These are phyloP conservation scores for Lentinula boryana DNA, from an alignment of 768 basidiomycete species.

Conservation along the genomic window DNA sequence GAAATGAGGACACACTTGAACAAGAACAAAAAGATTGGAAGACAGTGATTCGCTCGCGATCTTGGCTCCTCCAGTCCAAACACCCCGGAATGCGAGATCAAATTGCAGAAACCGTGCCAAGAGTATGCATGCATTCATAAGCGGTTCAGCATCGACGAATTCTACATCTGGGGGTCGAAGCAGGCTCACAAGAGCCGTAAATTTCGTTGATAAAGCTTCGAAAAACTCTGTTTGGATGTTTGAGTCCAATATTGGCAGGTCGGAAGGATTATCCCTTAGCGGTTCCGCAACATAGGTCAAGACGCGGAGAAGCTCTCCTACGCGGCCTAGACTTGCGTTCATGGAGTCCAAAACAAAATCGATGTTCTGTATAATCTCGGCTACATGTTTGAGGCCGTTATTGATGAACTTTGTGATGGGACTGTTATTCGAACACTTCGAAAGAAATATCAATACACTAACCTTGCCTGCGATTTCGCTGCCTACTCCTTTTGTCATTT, in stretches of 20 bases:
- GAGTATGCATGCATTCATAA: conserved; percentile 44
- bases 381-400: conserved; percentile 63
- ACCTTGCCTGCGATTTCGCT: conserved; percentile 66
- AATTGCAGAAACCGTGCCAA: conserved; percentile 69
- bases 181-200: conserved; percentile 33
- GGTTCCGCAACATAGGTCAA: conserved; percentile 66
- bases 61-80: conserved; percentile 49
- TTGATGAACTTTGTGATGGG: conserved; percentile 54
- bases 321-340: conserved; percentile 39
- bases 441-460: conserved; percentile 4
- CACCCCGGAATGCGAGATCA: conserved; percentile 55
- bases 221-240: conserved; percentile 55
- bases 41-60: conserved; percentile 38
- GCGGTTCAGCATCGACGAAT: conserved; percentile 12
- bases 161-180: conserved; percentile 19
- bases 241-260: conserved; percentile 45
- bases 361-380: conserved; percentile 41
- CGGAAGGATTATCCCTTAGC: conserved; percentile 38
- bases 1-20: conserved; percentile 36
- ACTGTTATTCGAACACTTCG: background rate
- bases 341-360: conserved; percentile 24
- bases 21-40: conserved; percentile 39
- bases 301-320: conserved; percentile 65
- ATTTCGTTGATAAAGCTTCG: conserved; percentile 37
- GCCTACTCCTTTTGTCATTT: conserved; percentile 70